Conservation (phyloP, 2,329 filamentous ascomycete genomes). For the Aspergillus novofumigatus region DNA sequence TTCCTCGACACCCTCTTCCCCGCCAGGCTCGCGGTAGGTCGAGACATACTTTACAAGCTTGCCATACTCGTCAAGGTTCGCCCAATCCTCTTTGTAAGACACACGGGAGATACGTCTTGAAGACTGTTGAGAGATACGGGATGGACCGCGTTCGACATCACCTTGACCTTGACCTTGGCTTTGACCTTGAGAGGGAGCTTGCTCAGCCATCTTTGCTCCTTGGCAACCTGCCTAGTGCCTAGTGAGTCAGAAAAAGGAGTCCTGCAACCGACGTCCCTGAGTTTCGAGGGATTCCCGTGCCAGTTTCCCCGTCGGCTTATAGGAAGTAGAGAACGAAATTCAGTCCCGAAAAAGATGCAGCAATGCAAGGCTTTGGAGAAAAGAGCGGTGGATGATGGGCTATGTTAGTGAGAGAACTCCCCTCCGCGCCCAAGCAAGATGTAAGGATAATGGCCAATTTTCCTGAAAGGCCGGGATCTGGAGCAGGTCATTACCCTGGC, state of each 20-base stretch:
- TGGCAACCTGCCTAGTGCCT: slow-evolving; percentile 2
- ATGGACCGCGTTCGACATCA: slow-evolving; percentile 15
- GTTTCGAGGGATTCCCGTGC: slow-evolving; percentile 1
- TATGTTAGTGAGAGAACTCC: neutral
- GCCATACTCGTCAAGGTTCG: slow-evolving; percentile 57
- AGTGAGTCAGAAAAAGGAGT: neutral
- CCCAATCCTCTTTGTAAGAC: slow-evolving; percentile 30
- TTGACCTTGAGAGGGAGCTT: slow-evolving; percentile 14
- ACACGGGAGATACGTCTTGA: slow-evolving; percentile 32
- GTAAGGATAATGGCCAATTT: neutral
- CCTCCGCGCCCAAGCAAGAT: neutral
- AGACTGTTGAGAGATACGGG: slow-evolving; percentile 24
- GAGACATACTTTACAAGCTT: slow-evolving; percentile 65
- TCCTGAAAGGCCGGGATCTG: neutral
- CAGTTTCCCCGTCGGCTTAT: neutral
- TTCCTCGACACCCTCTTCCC: slow-evolving; percentile 39
- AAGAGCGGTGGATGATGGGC: neutral
- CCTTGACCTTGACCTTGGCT: slow-evolving; percentile 13
- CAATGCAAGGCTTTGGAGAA: neutral
- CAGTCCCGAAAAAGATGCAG: slow-evolving; percentile 2
- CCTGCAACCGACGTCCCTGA: slow-evolving; percentile 1
- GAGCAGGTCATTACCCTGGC: neutral
- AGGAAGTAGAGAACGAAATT: slow-evolving; percentile 3
- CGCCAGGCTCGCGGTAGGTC: slow-evolving; percentile 56
- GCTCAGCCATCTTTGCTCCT: slow-evolving; percentile 20